Conservation (phyloP, 2,329 filamentous ascomycete genomes). For the Bipolaris zeicola region DNA sequence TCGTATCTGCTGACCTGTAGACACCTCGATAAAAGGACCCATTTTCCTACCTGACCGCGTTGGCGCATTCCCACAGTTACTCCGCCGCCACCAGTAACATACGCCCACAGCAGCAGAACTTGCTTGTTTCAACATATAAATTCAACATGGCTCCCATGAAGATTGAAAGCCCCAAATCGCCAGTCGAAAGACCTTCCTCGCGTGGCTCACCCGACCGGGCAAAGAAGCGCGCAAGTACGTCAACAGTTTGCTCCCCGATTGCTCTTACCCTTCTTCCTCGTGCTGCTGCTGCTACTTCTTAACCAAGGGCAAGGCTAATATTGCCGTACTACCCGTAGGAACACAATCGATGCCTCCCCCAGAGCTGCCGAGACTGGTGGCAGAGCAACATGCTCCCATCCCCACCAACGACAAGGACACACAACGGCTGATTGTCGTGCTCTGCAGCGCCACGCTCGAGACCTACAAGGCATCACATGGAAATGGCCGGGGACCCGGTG, state of each 20-base stretch:
- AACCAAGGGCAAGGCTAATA: constrained; percentile 33
- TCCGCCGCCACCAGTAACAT: neutral
- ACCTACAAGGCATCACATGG: constrained; percentile 91
- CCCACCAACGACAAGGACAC: constrained; percentile 85
- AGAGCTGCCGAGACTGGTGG: constrained; percentile 85
- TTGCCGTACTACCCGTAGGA: constrained; percentile 29
- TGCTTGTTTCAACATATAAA: neutral
- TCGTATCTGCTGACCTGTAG: constrained; percentile 4
- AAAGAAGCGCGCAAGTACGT: constrained; percentile 48
- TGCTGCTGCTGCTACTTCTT: neutral
- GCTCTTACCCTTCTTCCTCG: neutral
- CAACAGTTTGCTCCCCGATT: constrained; percentile 10
- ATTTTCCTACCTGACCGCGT: neutral
- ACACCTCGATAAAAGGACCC: neutral
- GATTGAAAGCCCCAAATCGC: constrained; percentile 21
- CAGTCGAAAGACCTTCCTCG: constrained; percentile 27
- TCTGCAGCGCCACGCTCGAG: constrained; percentile 96
- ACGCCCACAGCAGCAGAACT: neutral
- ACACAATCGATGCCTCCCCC: constrained; percentile 96
- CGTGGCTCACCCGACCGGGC: constrained; percentile 45
- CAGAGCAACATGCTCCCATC: constrained; percentile 89
- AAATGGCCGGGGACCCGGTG: constrained; percentile 64
- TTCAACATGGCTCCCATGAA: constrained; percentile 30
- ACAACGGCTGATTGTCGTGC: constrained; percentile 88
- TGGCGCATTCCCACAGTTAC: neutral